Percentiles rank a stretch among this genome's conserved stretches.
Conservation (phyloP, 148 eudicot genomes). For the Mesembryanthemum crystallinum region DNA sequence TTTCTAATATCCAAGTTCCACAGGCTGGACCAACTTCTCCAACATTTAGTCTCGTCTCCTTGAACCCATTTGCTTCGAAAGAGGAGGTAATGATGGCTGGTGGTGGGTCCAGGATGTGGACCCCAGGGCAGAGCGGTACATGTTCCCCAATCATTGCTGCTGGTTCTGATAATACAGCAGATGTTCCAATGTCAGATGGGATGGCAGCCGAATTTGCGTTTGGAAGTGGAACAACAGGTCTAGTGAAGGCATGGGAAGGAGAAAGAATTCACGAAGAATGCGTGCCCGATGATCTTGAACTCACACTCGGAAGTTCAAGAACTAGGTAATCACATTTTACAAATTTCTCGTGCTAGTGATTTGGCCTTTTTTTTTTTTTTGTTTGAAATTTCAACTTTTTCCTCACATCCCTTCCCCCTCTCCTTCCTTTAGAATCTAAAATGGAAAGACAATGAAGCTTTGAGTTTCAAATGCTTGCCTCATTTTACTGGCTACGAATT, state of each 20-base stretch:
- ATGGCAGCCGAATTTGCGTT: conserved; percentile 92
- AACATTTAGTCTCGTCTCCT: conserved; percentile 78
- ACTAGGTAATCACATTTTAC: conserved; percentile 37
- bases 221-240: conserved; percentile 48
- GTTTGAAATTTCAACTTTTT: neutral
- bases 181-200: conserved; percentile 78
- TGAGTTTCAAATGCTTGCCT: neutral
- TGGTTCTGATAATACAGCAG: conserved; percentile 61
- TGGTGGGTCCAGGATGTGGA: conserved; percentile 86
- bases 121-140: conserved; percentile 93
- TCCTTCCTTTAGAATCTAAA: neutral
- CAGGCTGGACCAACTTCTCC: conserved; percentile 76
- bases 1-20: conserved; percentile 64
- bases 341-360: no score
- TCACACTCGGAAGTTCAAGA: conserved; percentile 74
- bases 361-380: neutral
- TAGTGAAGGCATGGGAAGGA: conserved; percentile 96
- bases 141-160: conserved; percentile 80
- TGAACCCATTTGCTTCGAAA: conserved; percentile 69
- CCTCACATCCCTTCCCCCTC: neutral
- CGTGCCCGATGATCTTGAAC: conserved; percentile 92
- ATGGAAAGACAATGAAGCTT: no score
- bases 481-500: neutral
- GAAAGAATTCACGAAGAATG: conserved; percentile 94
- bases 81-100: conserved; percentile 50